Base-by-base conservation (phyloP, 1,139 yeast species). In the Yamadazyma blattariae region DNA sequence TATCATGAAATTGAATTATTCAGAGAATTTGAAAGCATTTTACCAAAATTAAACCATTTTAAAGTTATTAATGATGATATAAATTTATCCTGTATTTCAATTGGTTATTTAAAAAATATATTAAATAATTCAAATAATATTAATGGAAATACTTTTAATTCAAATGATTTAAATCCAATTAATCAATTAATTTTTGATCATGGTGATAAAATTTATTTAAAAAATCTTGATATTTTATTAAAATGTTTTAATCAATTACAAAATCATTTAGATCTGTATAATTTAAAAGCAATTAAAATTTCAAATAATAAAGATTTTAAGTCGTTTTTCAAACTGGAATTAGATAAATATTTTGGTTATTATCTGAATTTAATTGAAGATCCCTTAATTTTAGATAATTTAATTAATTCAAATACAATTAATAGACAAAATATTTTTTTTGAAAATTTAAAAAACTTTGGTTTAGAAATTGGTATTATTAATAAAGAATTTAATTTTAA, bases 131-230 rank as follows among this genome's bases (percentile, higher is more conserved):
- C 19, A 17, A 17, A 17, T 17, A 17, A 17, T 17, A 27, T 42
- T n/a, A 21, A 33, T 13, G 30, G 45, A 22, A 38, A 42, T 27
- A 36, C 36, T 8, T 36, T 33, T 20, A 30, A 38, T 9, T 37
- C 36, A 22, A 15, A 27, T 10, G 16, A 18, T 15, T 28, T 31
- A 10, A 27, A 28, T 16, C 15, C 3, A 11, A 32, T 44, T 24
- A 38, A 37, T 20, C 34, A 34, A 20, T 16, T 46, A 3, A 30
- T 31, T n/a, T 30, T 46, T 30, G 40, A 39, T 14, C 30, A 41
- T 14, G 50, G 48, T 12, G 31, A 42, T 28, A n/a, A n/a, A n/a
- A 44, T 42, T 14, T 43, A 38, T 25, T 24, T 46, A 8, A 22
- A 18, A 3, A 47, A 47, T 26, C 27, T 46, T 7, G 46, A 43